Evolutionary conservation across 805 yeast species (phyloP), one percentile per base, ranked within the genome.

Genomic region (Vanderwaltozyma polyspora): DNA sequence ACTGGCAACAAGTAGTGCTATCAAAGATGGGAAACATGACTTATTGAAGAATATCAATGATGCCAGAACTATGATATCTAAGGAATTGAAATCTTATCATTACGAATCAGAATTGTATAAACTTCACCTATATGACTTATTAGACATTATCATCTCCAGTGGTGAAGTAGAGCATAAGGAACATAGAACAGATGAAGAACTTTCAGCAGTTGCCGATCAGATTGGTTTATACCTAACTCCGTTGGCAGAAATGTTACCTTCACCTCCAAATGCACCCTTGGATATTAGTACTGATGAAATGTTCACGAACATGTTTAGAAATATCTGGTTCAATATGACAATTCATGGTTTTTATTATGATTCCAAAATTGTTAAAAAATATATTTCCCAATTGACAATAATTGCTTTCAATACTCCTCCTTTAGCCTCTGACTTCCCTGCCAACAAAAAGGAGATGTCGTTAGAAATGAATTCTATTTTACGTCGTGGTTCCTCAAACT

Each of bases 271-370:
- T 19, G 44, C 51, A 5, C 74, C 80, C 0, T 47, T 63, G 16
- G 55, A 49, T 10, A 32, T 52, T n/a, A 35, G 37, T 6, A 44
- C 49, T 16, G 59, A 78, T 42, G 71, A 72, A 26, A 62, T 62
- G 2, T 62, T 74, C 1, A 62, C 75, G 31, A 67, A 70, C 30
- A 62, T 77, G 39, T 84, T 89, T 64, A 71, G 93, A 50, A 81
- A 91, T 56, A 75, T 85, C 29, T 91, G 99, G 99, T 85, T 84
- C 56, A 91, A 89, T 50, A 66, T 91, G 68, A 89, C 79, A 4
- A 81, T 87, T 19, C 95, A 91, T 57, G 98, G 98, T 0, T 85
- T 77, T 52, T 70, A 75, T n/a, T 64, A 65, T 36, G 66, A 66
- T 25, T 76, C 91, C 0, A 63, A 64, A 11, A 62, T 76, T 49